Conservation (phyloP, 352 stramenopile species). For the Phytophthora sojae region DNA sequence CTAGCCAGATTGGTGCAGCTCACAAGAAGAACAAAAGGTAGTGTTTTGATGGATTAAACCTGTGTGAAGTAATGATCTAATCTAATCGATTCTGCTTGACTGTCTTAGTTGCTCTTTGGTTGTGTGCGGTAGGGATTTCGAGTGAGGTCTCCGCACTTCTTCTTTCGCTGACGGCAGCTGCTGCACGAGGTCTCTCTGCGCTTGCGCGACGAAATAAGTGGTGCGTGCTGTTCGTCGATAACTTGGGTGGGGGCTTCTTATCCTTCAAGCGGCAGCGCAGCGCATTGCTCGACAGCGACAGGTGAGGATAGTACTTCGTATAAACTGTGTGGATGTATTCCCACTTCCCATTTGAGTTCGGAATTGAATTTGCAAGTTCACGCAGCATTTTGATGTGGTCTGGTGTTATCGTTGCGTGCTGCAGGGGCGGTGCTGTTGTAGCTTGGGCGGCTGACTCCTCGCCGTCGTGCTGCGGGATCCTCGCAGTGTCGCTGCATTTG, state of each 20-base stretch:
- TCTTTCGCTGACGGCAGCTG: conserved; percentile 7
- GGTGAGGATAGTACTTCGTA: conserved; percentile 4
- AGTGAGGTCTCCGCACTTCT: conserved; percentile 8
- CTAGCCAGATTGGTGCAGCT: too few species aligned
- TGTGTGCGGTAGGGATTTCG: conserved; percentile 5
- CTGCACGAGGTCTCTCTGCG: conserved; percentile 7
- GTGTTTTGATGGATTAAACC: too few species aligned
- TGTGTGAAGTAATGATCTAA: too few species aligned
- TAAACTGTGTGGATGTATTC: conserved; percentile 3
- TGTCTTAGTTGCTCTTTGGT: neutral
- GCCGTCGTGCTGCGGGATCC: too few species aligned
- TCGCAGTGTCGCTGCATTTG: too few species aligned
- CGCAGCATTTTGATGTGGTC: conserved; percentile 7
- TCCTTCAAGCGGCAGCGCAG: neutral
- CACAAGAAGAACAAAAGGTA: too few species aligned
- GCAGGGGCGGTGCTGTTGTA: too few species aligned
- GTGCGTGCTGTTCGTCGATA: neutral
- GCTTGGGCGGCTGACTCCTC: too few species aligned
- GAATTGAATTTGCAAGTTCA: neutral
- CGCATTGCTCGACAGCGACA: neutral
- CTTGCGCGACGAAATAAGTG: neutral
- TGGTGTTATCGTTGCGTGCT: neutral
- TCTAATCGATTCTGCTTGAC: neutral
- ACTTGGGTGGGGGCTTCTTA: neutral
- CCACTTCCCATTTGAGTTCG: conserved; percentile 12